These are phyloP conservation scores for Claviceps sp. DNA, from an alignment of 2,329 filamentous ascomycete species.

Conservation along the genomic window DNA sequence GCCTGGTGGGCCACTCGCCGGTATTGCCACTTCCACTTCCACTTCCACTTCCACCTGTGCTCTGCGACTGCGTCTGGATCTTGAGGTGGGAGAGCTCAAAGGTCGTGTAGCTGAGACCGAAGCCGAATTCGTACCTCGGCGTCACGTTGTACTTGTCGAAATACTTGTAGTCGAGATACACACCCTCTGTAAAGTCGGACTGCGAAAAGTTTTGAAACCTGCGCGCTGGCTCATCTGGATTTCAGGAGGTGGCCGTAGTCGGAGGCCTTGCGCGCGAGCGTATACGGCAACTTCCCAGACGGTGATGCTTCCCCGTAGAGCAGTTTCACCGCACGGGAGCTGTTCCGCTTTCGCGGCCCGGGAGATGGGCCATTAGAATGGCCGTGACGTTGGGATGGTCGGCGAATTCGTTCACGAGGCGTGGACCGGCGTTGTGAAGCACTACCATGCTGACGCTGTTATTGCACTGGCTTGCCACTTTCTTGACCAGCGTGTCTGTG, in stretches of 20 bases:
- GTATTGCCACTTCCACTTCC: conserved; percentile 8
- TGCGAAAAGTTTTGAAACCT: conserved; percentile 38
- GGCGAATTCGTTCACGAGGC: conserved; percentile 46
- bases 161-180: conserved; percentile 40
- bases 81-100: conserved; percentile 33
- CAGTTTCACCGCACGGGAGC: conserved; percentile 33
- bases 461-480: conserved; percentile 43
- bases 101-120: conserved; percentile 41
- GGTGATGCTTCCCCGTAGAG: conserved; percentile 44
- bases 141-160: conserved; percentile 35
- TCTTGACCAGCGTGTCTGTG: conserved; percentile 41
- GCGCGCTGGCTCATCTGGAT: conserved; percentile 30
- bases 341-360: conserved; percentile 48
- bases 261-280: conserved; percentile 39
- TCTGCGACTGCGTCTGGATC: conserved; percentile 14
- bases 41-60: neutral
- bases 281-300: conserved; percentile 48
- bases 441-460: conserved; percentile 54
- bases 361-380: conserved; percentile 49
- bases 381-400: conserved; percentile 52
- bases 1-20: conserved; percentile 24
- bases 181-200: conserved; percentile 36
- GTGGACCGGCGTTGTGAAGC: conserved; percentile 49
- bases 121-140: conserved; percentile 43
- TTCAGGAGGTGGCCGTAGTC: conserved; percentile 38